A percentile compares a stretch with the other conserved stretches of the same genome.
Conservation (phyloP, 441 rosid genomes). For the Euphorbia schlechtendalii region DNA sequence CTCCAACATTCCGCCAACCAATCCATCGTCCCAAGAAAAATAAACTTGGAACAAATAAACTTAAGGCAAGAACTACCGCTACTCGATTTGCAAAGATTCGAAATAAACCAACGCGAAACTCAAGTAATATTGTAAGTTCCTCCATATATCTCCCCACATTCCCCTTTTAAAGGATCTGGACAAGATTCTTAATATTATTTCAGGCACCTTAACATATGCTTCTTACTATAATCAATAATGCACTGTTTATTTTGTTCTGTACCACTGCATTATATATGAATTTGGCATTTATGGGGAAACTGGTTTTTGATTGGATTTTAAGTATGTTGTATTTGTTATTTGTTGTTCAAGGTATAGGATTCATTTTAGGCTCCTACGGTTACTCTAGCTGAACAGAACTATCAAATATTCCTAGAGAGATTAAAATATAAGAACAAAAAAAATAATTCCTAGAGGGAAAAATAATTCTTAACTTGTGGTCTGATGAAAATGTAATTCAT, state of each 20-base stretch:
- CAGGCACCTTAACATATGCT: not conserved
- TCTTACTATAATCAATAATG: not conserved
- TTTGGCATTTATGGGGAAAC: not conserved
- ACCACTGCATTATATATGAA: not conserved
- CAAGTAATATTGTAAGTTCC: slow-evolving; percentile 52
- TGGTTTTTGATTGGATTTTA: not conserved
- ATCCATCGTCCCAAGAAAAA: slow-evolving; percentile 54
- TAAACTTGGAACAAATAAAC: slow-evolving; percentile 25
- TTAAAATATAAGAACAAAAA: not conserved
- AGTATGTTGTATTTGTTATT: not conserved
- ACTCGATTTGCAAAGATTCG: slow-evolving; percentile 86
- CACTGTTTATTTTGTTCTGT: not conserved
- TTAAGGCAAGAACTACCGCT: slow-evolving; percentile 88
- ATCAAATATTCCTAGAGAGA: not conserved
- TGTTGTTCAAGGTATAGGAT: not conserved
- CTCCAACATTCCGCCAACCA: slow-evolving; percentile 47
- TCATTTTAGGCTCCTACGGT: not conserved
- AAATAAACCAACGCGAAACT: slow-evolving; percentile 44
- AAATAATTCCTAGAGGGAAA: too few relatives aligned
- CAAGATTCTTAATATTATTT: not conserved
- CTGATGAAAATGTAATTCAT: not conserved
- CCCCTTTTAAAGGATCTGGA: not conserved
- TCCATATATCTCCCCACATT: not conserved
- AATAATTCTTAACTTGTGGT: too few relatives aligned
- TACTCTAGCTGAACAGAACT: not conserved